Percentiles rank a stretch among this genome's conserved stretches.
phyloP scores from a whole-genome alignment of 2,329 filamentous ascomycete genomes.

The Trichoderma sp. region DNA sequence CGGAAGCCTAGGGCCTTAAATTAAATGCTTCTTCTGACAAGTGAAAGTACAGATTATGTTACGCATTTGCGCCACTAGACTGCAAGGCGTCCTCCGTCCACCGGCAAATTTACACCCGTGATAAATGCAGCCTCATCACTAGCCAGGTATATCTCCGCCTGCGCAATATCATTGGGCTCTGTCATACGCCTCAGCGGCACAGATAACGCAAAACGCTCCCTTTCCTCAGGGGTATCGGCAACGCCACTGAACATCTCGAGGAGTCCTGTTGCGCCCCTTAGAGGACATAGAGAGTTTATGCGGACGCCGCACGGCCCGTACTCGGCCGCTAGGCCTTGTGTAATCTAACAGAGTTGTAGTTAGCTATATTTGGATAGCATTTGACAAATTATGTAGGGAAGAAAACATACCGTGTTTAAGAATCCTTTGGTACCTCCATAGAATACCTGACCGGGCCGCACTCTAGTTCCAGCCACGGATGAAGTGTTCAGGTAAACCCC shows the following conservation, averaged over 20 bases:
- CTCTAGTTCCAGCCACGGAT: neutral
- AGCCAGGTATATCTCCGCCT: neutral
- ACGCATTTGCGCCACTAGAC: neutral
- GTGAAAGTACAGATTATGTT: neutral
- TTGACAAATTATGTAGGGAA: neutral
- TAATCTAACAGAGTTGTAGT: neutral
- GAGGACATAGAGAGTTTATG: neutral
- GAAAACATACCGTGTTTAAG: neutral
- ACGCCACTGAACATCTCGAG: neutral
- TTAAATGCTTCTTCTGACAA: neutral
- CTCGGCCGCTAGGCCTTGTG: neutral
- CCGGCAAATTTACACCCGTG: neutral
- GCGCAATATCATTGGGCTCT: neutral
- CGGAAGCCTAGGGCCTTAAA: neutral
- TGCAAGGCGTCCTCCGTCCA: neutral
- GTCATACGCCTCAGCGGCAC: neutral
- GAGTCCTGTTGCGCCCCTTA: neutral
- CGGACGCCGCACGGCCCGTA: neutral
- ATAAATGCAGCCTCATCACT: neutral
- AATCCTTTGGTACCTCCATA: neutral
- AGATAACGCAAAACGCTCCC: neutral
- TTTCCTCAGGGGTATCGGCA: neutral
- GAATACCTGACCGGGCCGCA: neutral
- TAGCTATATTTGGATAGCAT: neutral
- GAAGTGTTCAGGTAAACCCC: neutral